Evolutionary conservation across 495 filamentous ascomycete genomes (phyloP).

Genomic region (Aspergillus saccharolyticus): DNA sequence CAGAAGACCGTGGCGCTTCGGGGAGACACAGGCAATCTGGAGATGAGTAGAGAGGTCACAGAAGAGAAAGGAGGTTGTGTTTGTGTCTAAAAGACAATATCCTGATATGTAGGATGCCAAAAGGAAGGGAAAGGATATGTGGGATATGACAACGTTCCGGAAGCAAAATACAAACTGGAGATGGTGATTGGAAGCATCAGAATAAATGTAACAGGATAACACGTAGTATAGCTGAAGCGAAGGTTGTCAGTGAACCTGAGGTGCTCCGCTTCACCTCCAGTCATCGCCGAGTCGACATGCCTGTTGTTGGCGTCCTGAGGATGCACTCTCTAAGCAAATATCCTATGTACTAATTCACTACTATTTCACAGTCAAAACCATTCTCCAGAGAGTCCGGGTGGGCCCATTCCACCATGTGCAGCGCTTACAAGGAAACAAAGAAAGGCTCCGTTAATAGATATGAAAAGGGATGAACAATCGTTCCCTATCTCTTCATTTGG

Average conservation of each 20-base stretch:
- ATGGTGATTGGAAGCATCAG: not conserved
- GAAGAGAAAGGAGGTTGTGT: not conserved
- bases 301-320: not conserved
- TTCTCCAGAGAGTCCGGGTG: too few relatives aligned
- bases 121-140: not conserved
- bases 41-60: not conserved
- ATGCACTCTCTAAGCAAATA: not conserved
- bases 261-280: not conserved
- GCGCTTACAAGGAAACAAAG: too few relatives aligned
- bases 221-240: not conserved
- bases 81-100: not conserved
- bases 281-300: not conserved
- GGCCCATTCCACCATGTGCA: too few relatives aligned
- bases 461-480: too few relatives aligned
- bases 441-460: too few relatives aligned
- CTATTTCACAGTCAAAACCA: not conserved
- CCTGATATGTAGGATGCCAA: not conserved
- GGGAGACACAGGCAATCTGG: not conserved
- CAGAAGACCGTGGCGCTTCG: not conserved
- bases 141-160: not conserved
- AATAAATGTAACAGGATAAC: not conserved
- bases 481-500: too few relatives aligned
- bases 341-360: not conserved
- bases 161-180: not conserved
- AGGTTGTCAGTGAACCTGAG: not conserved